phyloP scores from a whole-genome alignment of 1,139 yeast genomes.

The Spathaspora jeffriesii region DNA sequence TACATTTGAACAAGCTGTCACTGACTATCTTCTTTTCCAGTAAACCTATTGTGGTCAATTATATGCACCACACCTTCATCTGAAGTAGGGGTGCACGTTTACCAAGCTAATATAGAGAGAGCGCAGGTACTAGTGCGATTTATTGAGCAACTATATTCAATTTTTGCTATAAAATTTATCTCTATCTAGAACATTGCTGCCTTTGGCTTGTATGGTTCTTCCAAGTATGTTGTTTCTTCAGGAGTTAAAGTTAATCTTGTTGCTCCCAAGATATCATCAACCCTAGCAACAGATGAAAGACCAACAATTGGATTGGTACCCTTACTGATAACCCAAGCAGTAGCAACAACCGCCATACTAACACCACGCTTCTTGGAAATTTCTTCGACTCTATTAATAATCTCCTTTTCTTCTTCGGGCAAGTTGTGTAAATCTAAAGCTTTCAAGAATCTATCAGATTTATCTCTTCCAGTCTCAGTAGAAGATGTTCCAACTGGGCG shows the following conservation, averaged over 20 bases:
- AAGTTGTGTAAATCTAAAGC: neutral
- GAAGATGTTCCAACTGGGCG: conserved; percentile 27
- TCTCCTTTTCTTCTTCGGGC: conserved; percentile 27
- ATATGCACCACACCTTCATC: too few species aligned
- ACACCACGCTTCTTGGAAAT: conserved; percentile 43
- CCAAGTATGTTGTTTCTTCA: conserved; percentile 47
- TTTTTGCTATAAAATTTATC: neutral
- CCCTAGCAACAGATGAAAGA: conserved; percentile 45
- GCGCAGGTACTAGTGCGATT: too few species aligned
- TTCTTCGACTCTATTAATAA: conserved; percentile 52
- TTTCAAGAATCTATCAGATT: conserved; percentile 9
- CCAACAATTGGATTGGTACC: conserved; percentile 60
- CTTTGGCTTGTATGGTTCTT: conserved; percentile 39
- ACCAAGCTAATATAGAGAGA: too few species aligned
- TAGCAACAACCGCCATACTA: conserved; percentile 54
- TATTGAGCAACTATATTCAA: too few species aligned
- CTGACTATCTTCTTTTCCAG: too few species aligned
- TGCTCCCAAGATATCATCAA: conserved; percentile 54
- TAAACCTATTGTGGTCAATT: too few species aligned
- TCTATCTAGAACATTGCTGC: neutral
- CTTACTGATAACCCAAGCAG: conserved; percentile 55
- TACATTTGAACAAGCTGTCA: too few species aligned
- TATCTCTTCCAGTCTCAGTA: conserved; percentile 8
- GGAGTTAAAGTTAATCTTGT: conserved; percentile 40
- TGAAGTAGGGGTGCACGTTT: too few species aligned